Evolutionary conservation across 805 yeast genomes (phyloP), one percentile per base, ranked within the genome.

Genomic region (Lipomyces orientalis): DNA sequence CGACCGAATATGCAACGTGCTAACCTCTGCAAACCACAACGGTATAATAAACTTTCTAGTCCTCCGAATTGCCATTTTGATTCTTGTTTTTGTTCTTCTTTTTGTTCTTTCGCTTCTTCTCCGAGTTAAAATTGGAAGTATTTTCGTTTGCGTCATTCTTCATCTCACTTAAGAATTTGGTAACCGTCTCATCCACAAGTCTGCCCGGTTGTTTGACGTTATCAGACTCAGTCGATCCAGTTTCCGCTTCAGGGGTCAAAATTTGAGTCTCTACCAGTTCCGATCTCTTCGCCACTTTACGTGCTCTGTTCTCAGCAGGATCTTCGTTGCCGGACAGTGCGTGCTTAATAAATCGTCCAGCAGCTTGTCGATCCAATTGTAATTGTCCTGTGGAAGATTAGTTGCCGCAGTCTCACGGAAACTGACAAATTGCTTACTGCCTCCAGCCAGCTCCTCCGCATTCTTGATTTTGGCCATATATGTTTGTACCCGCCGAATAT

Each of bases 281-380:
- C 25, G n/a, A 43, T 6, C 49, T n/a, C 22, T 43, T 43, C 9
- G 19, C 49, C 22, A 6, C 16, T 43, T 43, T 43, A 4, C 49
- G 49, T 2, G 34, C 62, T 54, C 69, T 51, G 25, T 56, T 60
- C 33, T 51, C 65, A 58, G 62, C 71, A 31, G 56, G 37, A 7
- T 55, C 55, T 5, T 65, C 69, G 46, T 68, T 68, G 31, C 69
- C 69, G 12, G 69, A 46, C 2, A 67, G 60, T 4, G 67, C 70
- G 54, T 69, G 69, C 54, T 69, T 69, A 19, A 69, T 61, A n/a
- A 69, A 60, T 46, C 72, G 60, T 5, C 66, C 65, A 4, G 72
- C 72, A 4, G 71, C 72, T 19, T 19, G 31, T 31, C 54, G 49
- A 57, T 69, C 68, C 9, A 68, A 62, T 58, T 60, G 65, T 39